Conservation (phyloP, 108 stramenopile species). For the Cyclostephanos tholiformis region DNA sequence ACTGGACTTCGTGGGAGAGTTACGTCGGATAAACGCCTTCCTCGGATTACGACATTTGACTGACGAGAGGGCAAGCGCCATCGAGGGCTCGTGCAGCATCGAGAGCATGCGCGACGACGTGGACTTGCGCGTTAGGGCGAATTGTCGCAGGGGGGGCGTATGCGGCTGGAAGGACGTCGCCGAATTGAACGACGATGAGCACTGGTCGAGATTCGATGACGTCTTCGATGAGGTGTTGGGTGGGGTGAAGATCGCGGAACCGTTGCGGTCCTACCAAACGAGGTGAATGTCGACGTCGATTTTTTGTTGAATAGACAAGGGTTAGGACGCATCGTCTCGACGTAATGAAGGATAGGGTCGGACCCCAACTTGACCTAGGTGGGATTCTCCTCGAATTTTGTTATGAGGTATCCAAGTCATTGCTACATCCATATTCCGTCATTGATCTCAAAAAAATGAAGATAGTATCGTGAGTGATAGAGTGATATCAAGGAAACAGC, state of each 20-base stretch:
- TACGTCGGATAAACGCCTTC: constrained; percentile 24
- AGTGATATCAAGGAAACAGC: too few relatives aligned
- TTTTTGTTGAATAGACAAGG: too few relatives aligned
- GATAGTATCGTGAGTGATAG: too few relatives aligned
- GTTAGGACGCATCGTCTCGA: too few relatives aligned
- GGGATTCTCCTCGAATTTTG: too few relatives aligned
- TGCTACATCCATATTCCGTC: too few relatives aligned
- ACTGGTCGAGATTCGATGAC: constrained; percentile 28
- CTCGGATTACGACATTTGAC: constrained; percentile 21
- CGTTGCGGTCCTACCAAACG: constrained; percentile 25
- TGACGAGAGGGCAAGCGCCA: constrained; percentile 5
- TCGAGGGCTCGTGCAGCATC: constrained; percentile 11
- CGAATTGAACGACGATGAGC: constrained; percentile 19
- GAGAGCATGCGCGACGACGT: constrained; percentile 8
- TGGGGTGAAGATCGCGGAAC: constrained; percentile 21
- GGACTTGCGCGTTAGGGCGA: neutral
- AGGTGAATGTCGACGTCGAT: neutral
- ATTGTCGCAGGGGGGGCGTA: constrained; percentile 23
- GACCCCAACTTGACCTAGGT: too few relatives aligned
- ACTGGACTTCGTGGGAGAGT: constrained; percentile 25
- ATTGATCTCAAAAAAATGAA: too few relatives aligned
- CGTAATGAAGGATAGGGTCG: too few relatives aligned
- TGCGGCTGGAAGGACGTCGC: constrained; percentile 28
- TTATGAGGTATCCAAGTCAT: too few relatives aligned
- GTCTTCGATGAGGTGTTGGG: constrained; percentile 26